Evolutionary conservation across 73 alveolate genomes (phyloP), one percentile per base, ranked within the genome.

Genomic region (Paraurostyla sp.): DNA sequence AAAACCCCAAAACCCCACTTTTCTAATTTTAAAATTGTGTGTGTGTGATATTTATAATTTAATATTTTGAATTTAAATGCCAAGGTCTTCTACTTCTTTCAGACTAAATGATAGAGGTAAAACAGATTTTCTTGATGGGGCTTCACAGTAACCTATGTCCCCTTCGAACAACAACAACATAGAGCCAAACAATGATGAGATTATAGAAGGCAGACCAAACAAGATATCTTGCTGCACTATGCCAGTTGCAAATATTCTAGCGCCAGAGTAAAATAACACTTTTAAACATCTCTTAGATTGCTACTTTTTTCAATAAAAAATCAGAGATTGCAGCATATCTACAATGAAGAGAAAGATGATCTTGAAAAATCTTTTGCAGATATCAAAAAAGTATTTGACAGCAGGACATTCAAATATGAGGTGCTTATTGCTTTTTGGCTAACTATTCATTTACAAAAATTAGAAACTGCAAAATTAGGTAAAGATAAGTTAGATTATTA

Each of bases 301-400:
- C 32, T 33, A 22, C 85, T 83, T 4, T 83, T 83, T 59, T 60
- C 80, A 27, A 60, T 83, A 13, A 83, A 62, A 58, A 83, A 83
- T 35, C 46, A 40, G 22, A 15, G 85, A 0, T 41, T 83, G 22
- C 85, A 83, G 60, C 82, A 62, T 46, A 60, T 83, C 0, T 83
- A 56, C 63, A 83, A 83, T 43, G 76, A 83, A 33, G 92, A 83
- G 38, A 63, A 48, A 65, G 92, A 83, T 48, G 82, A 83, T 60
- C 69, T 83, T 0, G 92, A 83, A 51, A 56, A 83, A 65, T 60
- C 85, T 3, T 63, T 83, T 25, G 92, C 76, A 29, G 92, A 83
- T 42, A 43, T 83, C 27, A 83, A 83, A 59, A 83, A 83, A 33
- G 82, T 62, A 25, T 29, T 54, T 23, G 75, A 60, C 42, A 20